phyloP scores from a whole-genome alignment of 768 basidiomycete genomes.

The Panellus pusillus region DNA sequence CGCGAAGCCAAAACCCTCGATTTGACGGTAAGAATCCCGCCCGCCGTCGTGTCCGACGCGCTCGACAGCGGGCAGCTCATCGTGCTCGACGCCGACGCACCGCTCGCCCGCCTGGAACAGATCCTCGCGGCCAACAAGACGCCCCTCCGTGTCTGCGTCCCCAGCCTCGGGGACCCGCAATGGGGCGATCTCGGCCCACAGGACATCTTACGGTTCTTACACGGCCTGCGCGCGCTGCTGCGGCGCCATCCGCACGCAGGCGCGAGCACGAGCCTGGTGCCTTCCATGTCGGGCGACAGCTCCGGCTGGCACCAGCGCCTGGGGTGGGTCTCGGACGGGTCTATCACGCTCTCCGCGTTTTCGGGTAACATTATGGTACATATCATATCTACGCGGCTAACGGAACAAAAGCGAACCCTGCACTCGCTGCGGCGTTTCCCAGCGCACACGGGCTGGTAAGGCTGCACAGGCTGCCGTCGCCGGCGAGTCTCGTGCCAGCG shows the following conservation, averaged over 20 bases:
- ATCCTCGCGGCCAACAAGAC: constrained; percentile 28
- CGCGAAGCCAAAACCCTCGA: constrained; percentile 58
- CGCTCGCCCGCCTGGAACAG: constrained; percentile 28
- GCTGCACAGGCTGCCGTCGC: constrained; percentile 73
- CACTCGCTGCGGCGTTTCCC: constrained; percentile 71
- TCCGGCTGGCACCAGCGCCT: constrained; percentile 75
- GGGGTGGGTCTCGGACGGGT: constrained; percentile 76
- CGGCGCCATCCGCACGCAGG: constrained; percentile 59
- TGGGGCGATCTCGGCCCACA: constrained; percentile 69
- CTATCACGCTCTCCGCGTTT: constrained; percentile 75
- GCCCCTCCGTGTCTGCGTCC: constrained; percentile 62
- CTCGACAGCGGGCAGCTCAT: constrained; percentile 38
- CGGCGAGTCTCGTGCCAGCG: constrained; percentile 70
- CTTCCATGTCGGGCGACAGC: constrained; percentile 55
- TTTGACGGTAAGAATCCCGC: constrained; percentile 62
- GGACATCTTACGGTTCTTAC: constrained; percentile 74
- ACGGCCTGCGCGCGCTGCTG: constrained; percentile 61
- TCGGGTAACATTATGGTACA: constrained; percentile 49
- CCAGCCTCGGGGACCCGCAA: constrained; percentile 56
- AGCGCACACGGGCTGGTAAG: constrained; percentile 84
- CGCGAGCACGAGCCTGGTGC: constrained; percentile 66
- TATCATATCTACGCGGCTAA: not conserved
- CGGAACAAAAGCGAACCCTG: constrained; percentile 63
- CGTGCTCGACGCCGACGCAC: constrained; percentile 27
- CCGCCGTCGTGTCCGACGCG: constrained; percentile 46